phyloP scores from a whole-genome alignment of 305 asterid species.

The Fraxinus sp. region DNA sequence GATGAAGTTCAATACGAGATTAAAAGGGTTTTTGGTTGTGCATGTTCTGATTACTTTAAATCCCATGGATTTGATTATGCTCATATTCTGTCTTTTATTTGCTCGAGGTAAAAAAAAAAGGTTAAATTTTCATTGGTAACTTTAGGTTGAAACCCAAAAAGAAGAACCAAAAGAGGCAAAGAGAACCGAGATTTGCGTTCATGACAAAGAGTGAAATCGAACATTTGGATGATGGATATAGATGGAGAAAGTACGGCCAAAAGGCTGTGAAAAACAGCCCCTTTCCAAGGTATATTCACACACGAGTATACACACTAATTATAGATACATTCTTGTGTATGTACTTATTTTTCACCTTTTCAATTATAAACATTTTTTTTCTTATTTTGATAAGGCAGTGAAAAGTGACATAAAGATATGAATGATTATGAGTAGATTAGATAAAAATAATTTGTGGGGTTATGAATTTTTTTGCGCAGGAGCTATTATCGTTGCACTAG shows the following conservation, averaged over 20 bases:
- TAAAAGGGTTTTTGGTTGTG: neutral
- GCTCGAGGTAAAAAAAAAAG: slow-evolving; percentile 11
- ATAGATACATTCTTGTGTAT: neutral
- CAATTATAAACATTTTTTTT: neutral
- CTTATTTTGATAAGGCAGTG: neutral
- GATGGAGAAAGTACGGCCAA: slow-evolving; percentile 97
- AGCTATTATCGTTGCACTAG: slow-evolving; percentile 90
- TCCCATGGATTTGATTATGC: neutral
- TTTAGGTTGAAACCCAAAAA: slow-evolving; percentile 61
- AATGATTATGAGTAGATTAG: neutral
- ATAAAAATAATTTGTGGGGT: neutral
- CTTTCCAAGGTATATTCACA: slow-evolving; percentile 60
- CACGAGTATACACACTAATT: neutral
- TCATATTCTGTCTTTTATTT: neutral
- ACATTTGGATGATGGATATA: slow-evolving; percentile 85
- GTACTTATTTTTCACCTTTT: neutral
- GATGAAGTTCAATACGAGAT: neutral
- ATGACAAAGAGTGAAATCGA: slow-evolving; percentile 86
- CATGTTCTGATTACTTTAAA: neutral
- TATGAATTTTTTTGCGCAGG: slow-evolving; percentile 32
- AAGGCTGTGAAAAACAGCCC: slow-evolving; percentile 92
- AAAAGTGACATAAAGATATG: neutral
- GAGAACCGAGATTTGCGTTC: slow-evolving; percentile 85
- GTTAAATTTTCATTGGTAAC: neutral
- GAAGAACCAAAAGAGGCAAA: slow-evolving; percentile 69